phyloP scores from a whole-genome alignment of 305 asterid genomes.

The Fraxinus greggii region DNA sequence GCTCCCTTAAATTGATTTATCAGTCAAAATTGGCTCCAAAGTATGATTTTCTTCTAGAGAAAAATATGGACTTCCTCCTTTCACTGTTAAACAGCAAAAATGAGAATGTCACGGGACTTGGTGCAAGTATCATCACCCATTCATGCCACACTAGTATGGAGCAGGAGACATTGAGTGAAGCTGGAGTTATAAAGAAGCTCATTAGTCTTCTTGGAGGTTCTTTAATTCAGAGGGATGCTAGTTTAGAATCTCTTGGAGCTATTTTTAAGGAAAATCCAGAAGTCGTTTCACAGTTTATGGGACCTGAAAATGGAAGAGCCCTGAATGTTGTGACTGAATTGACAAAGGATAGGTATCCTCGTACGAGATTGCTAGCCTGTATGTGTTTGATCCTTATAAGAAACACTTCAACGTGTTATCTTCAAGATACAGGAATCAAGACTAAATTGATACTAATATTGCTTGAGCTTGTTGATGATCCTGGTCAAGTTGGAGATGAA shows the following conservation, averaged over 20 bases:
- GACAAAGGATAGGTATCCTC: slow-evolving; percentile 70
- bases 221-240: slow-evolving; percentile 73
- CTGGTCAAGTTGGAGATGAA: slow-evolving; percentile 95
- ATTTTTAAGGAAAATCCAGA: slow-evolving; percentile 67
- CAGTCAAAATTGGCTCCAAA: slow-evolving; percentile 85
- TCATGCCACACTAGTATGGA: slow-evolving; percentile 71
- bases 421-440: slow-evolving; percentile 62
- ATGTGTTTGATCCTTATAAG: slow-evolving; percentile 70
- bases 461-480: slow-evolving; percentile 84
- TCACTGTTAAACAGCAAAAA: slow-evolving; percentile 67
- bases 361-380: slow-evolving; percentile 89
- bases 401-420: slow-evolving; percentile 51
- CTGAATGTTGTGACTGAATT: slow-evolving; percentile 56
- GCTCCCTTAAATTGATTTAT: slow-evolving; percentile 85
- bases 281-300: slow-evolving; percentile 63
- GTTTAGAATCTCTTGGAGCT: slow-evolving; percentile 84
- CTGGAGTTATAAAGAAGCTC: slow-evolving; percentile 73
- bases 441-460: slow-evolving; percentile 60
- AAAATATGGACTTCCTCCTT: slow-evolving; percentile 68
- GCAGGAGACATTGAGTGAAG: slow-evolving; percentile 70
- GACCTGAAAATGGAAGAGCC: slow-evolving; percentile 72
- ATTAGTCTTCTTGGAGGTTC: slow-evolving; percentile 78
- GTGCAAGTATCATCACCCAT: slow-evolving; percentile 82
- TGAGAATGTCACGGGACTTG: slow-evolving; percentile 88
- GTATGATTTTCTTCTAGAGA: slow-evolving; percentile 66